Evolutionary conservation across 371 early-diverging fungal species (phyloP).

Genomic region (Dinochytrium kinnereticum): DNA sequence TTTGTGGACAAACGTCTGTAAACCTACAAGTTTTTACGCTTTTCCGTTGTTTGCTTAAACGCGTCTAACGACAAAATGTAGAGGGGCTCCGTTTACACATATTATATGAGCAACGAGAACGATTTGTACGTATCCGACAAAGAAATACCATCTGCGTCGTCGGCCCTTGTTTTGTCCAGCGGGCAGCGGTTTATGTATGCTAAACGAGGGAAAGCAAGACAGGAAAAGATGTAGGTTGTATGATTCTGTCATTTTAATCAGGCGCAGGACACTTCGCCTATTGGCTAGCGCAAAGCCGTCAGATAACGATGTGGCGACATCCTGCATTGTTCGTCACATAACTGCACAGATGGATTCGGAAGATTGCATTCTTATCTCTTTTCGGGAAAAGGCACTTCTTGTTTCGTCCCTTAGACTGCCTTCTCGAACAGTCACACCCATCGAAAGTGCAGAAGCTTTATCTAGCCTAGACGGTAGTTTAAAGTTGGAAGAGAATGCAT

Average conservation of each 20-base stretch:
- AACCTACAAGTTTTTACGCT: no score
- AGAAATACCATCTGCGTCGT: slow-evolving; percentile 19
- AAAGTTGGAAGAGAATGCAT: background rate
- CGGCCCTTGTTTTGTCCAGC: slow-evolving; percentile 9
- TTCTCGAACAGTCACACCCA: no score
- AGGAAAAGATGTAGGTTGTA: background rate
- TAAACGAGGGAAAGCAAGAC: background rate
- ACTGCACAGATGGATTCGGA: background rate
- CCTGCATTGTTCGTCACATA: background rate
- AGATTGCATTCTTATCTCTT: background rate
- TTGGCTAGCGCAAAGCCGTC: background rate
- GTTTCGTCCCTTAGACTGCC: no score
- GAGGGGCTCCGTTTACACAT: background rate
- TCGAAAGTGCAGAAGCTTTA: background rate
- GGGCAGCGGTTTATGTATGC: background rate
- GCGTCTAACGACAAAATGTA: background rate
- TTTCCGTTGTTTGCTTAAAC: no score
- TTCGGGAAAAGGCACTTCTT: background rate
- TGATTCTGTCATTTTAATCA: no score
- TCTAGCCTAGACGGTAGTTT: no score
- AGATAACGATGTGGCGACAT: background rate
- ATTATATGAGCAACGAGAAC: background rate
- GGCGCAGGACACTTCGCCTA: background rate
- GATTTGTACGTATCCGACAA: slow-evolving; percentile 24
- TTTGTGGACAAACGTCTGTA: background rate